Base-by-base conservation (phyloP, 179 eudicot genomes). In the Beta macrorhiza region DNA sequence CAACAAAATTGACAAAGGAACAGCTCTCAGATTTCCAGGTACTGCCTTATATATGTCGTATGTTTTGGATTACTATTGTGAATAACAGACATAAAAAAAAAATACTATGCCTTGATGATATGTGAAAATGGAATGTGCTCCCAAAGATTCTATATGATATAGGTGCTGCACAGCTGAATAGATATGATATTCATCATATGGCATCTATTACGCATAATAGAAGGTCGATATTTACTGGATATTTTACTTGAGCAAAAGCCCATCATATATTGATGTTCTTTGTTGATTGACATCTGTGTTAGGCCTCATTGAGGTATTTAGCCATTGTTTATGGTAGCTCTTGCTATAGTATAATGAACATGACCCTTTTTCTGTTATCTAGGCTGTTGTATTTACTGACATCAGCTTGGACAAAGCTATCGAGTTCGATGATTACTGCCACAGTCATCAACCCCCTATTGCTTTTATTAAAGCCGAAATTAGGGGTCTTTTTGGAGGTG, bases 321-420 rank as follows among this genome's bases (percentile, higher is more conserved):
- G 29, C 57, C 37, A 45, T 44, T 45, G 6, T 67, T 45, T 37
- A 22, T n/a, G 58, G 25, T 70, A 55, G 5, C 17, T 76, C 58
- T 62, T 57, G 0, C 64, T 22, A 8, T 58, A 51, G 51, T 57
- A 12, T 82, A 42, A 47, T 67, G 37, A 58, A 15, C 53, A 25
- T 22, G 45, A 6, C 74, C 12, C 49, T 15, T 55, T 5, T 47
- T 76, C 37, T 72, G 67, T 17, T 83, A 84, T 88, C 91, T 88
- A 93, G 99, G 97, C 91, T 87, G 98, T 92, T 72, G 93, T 95
- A 62, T 90, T 95, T 81, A 95, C 94, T 52, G 95, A 93, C 78
- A 84, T 86, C 78, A 82, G 84, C 82, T 83, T 93, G 82, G 91
- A 91, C 78, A 83, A 79, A 70, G 97, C 99, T 32, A 77, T 89